phyloP scores from a whole-genome alignment of 1,139 yeast genomes.

The Oligophagozyma castellii region DNA sequence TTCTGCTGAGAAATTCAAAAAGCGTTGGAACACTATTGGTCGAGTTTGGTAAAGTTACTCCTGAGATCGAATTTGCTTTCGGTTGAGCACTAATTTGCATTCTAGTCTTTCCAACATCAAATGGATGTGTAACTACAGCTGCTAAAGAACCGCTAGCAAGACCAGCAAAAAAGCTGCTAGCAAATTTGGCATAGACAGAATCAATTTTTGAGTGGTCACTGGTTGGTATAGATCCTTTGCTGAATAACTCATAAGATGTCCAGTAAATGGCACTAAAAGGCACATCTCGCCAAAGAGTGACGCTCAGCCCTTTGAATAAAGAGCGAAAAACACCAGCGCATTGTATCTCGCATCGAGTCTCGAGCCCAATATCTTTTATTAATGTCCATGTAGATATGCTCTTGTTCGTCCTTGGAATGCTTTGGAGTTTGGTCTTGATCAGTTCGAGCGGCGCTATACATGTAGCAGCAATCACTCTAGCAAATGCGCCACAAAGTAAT shows the following conservation, averaged over 20 bases:
- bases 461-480: slow-evolving; percentile 75
- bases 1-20: slow-evolving; percentile 50
- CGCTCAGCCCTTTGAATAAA: slow-evolving; percentile 69
- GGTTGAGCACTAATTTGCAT: slow-evolving; percentile 43
- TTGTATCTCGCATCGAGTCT: slow-evolving; percentile 39
- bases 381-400: slow-evolving; percentile 23
- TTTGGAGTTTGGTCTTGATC: slow-evolving; percentile 75
- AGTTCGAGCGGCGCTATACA: slow-evolving; percentile 80
- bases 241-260: slow-evolving; percentile 57
- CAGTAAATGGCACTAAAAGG: slow-evolving; percentile 95
- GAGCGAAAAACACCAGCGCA: slow-evolving; percentile 44
- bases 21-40: slow-evolving; percentile 27
- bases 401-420: slow-evolving; percentile 43
- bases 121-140: slow-evolving; percentile 80
- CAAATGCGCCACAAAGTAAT: slow-evolving; percentile 70
- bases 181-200: slow-evolving; percentile 43
- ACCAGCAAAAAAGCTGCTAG: slow-evolving; percentile 72
- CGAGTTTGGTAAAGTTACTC: slow-evolving; percentile 2
- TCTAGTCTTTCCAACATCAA: slow-evolving; percentile 94
- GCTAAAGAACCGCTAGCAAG: slow-evolving; percentile 76
- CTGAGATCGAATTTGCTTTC: slow-evolving; percentile 15
- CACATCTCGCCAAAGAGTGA: slow-evolving; percentile 93
- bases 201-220: slow-evolving; percentile 6
- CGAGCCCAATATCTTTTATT: slow-evolving; percentile 37
- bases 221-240: slow-evolving; percentile 1